A percentile compares a stretch with the other conserved stretches of the same genome.
These are phyloP conservation scores for Solanum megistacrolobum DNA, from an alignment of 257 asterid genomes.

Conservation along the genomic window DNA sequence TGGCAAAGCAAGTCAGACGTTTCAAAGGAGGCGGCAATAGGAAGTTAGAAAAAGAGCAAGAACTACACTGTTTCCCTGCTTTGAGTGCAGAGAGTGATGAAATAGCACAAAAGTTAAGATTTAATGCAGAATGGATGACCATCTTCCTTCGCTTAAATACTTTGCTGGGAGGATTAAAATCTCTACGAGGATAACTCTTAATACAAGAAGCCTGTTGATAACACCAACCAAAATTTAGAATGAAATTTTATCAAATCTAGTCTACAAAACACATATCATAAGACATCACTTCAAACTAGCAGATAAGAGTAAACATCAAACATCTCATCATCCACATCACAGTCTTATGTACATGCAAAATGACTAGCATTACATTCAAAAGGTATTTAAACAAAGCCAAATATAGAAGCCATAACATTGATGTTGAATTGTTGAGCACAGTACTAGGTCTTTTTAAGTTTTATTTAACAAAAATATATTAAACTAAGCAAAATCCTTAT, in stretches of 20 bases:
- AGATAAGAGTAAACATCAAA: not conserved
- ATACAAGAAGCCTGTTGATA: not conserved
- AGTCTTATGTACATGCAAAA: not conserved
- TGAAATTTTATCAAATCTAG: not conserved
- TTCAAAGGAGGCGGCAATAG: conserved; percentile 4
- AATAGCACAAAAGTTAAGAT: conserved; percentile 4
- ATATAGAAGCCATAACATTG: not conserved
- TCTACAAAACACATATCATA: not conserved
- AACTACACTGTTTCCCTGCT: conserved; percentile 2
- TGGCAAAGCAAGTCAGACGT: conserved; percentile 28
- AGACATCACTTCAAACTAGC: not conserved
- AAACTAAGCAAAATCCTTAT: not conserved
- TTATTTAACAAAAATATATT: not conserved
- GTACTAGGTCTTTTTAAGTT: not conserved
- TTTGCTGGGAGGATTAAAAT: not conserved
- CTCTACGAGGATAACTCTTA: not conserved
- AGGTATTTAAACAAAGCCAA: not conserved
- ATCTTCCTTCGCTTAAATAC: not conserved
- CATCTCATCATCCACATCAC: not conserved
- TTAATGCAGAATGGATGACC: conserved; percentile 25
- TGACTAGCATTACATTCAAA: not conserved
- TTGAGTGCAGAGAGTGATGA: conserved; percentile 15
- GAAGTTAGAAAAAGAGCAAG: conserved; percentile 12
- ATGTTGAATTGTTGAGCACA: not conserved
- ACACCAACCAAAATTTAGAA: not conserved